phyloP scores from a whole-genome alignment of 148 eudicot genomes.

The Heliosperma pusillum region DNA sequence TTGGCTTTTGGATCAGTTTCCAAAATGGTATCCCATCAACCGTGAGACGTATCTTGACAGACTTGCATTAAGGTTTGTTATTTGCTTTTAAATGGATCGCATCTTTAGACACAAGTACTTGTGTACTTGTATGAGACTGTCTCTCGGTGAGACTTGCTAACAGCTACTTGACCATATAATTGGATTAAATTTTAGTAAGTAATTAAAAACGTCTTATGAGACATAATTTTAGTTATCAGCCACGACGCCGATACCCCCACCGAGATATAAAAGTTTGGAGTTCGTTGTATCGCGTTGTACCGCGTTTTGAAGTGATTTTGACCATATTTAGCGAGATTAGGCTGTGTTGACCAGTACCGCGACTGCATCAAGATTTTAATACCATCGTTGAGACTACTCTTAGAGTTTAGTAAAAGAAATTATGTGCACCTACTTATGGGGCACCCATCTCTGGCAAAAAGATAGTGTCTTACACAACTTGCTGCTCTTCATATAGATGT shows the following conservation, averaged over 20 bases:
- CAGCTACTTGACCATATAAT: background rate
- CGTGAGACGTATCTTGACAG: conserved; percentile 96
- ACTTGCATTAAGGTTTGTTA: conserved; percentile 77
- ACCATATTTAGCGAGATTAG: too few relatives aligned
- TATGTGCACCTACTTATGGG: too few relatives aligned
- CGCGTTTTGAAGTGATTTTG: too few relatives aligned
- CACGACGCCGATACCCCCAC: too few relatives aligned
- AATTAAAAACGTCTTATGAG: background rate
- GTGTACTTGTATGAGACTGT: background rate
- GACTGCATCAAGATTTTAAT: too few relatives aligned
- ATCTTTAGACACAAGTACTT: background rate
- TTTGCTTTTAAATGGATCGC: background rate
- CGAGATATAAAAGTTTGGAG: too few relatives aligned
- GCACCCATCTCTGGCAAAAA: too few relatives aligned
- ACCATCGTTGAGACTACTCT: too few relatives aligned
- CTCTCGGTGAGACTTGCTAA: background rate
- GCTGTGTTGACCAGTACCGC: too few relatives aligned
- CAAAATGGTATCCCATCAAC: conserved; percentile 91
- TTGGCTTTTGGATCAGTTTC: conserved; percentile 99
- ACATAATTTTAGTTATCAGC: too few relatives aligned
- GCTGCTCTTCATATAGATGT: background rate
- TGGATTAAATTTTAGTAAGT: background rate
- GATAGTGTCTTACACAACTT: background rate
- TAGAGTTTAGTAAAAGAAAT: too few relatives aligned
- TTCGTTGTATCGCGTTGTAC: too few relatives aligned